Conservation (phyloP, 169 alveolate genomes). For the Prorocentrum cordatum region DNA sequence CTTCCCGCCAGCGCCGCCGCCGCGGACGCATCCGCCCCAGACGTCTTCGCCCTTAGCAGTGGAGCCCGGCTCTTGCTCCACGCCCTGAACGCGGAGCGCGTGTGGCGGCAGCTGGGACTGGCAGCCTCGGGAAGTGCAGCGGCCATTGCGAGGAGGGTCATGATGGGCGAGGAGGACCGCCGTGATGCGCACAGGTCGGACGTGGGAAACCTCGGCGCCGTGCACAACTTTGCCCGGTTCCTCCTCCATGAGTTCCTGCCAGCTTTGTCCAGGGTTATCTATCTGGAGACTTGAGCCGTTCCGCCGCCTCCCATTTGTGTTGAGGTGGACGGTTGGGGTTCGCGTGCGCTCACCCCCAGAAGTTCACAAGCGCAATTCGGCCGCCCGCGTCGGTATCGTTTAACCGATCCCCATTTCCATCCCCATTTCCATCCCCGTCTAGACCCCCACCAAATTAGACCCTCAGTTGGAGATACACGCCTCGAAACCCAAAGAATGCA, state of each 20-base stretch:
- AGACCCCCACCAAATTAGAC: no score
- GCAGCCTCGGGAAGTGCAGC: background rate
- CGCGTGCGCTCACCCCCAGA: no score
- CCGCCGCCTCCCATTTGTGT: no score
- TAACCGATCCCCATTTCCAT: no score
- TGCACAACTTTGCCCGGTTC: conserved; percentile 57
- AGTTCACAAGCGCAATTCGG: no score
- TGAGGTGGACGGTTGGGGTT: no score
- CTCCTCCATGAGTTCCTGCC: conserved; percentile 17
- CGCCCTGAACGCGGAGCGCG: background rate
- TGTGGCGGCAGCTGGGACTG: background rate
- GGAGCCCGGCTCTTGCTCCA: conserved; percentile 1
- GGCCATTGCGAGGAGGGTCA: background rate
- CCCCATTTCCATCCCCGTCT: no score
- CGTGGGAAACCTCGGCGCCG: conserved; percentile 26
- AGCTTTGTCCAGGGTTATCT: conserved; percentile 12
- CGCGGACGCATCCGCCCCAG: background rate
- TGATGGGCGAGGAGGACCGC: background rate
- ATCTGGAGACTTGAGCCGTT: no score
- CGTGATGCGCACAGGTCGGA: conserved; percentile 16
- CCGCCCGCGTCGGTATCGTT: no score
- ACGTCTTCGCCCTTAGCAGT: background rate
- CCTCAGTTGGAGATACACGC: no score
- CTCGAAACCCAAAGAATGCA: no score
- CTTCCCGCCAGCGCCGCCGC: background rate